phyloP scores from a whole-genome alignment of 331 rosid species.

The Phaseolus coccineus region DNA sequence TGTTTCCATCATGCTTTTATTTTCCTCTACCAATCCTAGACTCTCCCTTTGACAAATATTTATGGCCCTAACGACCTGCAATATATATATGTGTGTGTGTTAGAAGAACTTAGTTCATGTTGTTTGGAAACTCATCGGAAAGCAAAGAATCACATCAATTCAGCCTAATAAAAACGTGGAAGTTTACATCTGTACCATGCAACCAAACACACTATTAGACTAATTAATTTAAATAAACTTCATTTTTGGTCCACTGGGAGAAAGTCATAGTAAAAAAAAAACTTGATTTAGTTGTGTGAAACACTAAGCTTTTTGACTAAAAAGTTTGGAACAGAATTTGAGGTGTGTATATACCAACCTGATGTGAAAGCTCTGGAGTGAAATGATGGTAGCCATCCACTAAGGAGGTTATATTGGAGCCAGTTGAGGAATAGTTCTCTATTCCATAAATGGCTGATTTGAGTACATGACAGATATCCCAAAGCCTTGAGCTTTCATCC shows the following conservation, averaged over 20 bases:
- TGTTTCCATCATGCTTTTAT: slow-evolving; percentile 62
- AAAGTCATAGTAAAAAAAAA: neutral
- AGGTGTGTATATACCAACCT: slow-evolving; percentile 51
- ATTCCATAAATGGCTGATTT: slow-evolving; percentile 65
- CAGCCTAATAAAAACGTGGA: neutral
- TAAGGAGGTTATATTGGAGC: slow-evolving; percentile 53
- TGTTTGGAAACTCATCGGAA: neutral
- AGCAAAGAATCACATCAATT: neutral
- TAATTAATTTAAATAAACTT: neutral
- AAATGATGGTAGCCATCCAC: slow-evolving; percentile 54
- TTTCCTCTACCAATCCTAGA: slow-evolving; percentile 65
- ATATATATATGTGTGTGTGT: neutral
- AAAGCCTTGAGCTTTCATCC: slow-evolving; percentile 79
- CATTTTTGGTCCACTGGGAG: neutral
- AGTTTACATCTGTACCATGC: neutral
- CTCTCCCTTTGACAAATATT: slow-evolving; percentile 61
- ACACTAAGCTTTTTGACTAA: neutral
- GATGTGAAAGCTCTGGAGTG: slow-evolving; percentile 56
- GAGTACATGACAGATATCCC: slow-evolving; percentile 72
- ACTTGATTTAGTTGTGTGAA: neutral
- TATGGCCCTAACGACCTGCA: slow-evolving; percentile 65
- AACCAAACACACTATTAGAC: neutral
- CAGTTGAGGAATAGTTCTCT: slow-evolving; percentile 54
- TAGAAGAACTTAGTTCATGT: neutral
- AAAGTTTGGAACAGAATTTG: slow-evolving; percentile 26